phyloP scores from a whole-genome alignment of 805 yeast species.

The Komagataella populi region DNA sequence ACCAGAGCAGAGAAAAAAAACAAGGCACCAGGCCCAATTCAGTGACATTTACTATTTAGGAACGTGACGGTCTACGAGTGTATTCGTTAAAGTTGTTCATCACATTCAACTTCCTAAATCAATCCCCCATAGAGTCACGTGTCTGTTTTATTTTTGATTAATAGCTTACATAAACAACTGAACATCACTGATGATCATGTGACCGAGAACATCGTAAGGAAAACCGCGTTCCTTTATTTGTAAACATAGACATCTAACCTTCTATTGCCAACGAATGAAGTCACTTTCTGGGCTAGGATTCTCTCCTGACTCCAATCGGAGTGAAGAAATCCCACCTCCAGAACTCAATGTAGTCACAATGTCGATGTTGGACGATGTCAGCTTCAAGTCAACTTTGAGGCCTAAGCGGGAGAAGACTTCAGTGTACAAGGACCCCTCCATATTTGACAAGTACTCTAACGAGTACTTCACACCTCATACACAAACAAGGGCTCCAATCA shows the following conservation, averaged over 20 bases:
- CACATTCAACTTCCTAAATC: neutral
- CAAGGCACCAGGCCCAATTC: neutral
- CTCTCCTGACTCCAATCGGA: neutral
- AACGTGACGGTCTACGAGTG: neutral
- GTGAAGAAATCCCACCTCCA: neutral
- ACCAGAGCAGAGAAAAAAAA: neutral
- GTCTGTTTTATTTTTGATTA: neutral
- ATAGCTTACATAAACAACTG: neutral
- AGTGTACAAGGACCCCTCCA: slow-evolving; percentile 1
- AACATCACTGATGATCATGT: neutral
- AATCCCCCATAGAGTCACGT: neutral
- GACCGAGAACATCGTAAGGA: neutral
- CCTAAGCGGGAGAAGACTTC: neutral
- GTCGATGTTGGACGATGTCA: neutral
- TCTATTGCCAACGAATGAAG: neutral
- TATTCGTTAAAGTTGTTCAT: neutral
- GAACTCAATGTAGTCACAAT: neutral
- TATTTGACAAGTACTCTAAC: slow-evolving; percentile 1
- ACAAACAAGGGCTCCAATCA: neutral
- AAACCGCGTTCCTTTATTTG: neutral
- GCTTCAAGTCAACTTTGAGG: neutral
- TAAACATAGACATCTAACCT: neutral
- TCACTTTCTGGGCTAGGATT: neutral
- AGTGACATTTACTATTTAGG: no score
- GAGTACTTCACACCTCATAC: neutral